phyloP scores from a whole-genome alignment of 495 filamentous ascomycete species.

The Symbiotaphrina buchneri region DNA sequence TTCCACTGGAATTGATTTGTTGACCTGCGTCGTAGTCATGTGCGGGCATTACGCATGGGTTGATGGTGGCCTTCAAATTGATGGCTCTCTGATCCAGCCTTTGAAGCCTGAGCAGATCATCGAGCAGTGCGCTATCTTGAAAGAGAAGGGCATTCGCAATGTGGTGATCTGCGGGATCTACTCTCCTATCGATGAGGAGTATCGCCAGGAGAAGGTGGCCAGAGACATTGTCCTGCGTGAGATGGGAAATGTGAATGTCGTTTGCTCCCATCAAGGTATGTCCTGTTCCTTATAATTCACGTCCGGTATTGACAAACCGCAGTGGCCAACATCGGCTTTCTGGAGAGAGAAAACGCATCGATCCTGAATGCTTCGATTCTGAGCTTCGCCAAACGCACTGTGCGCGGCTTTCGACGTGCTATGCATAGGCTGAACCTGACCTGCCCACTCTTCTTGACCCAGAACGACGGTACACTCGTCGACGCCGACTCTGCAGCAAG shows the following conservation, averaged over 20 bases:
- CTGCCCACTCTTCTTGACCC: no score
- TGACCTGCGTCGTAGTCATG: no score
- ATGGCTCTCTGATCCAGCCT: constrained; percentile 21
- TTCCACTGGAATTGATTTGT: no score
- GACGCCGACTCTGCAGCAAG: constrained; percentile 20
- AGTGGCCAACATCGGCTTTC: no score
- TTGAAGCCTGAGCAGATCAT: constrained; percentile 23
- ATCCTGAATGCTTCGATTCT: no score
- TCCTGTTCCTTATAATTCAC: no score
- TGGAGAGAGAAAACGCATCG: no score
- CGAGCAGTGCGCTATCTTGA: constrained; percentile 17
- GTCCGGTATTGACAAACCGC: no score
- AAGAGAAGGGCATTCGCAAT: constrained; percentile 18
- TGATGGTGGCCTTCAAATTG: constrained; percentile 25
- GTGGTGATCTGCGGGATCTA: constrained; percentile 36
- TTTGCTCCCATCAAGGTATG: constrained; percentile 28
- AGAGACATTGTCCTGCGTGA: constrained; percentile 18
- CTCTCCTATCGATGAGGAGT: constrained; percentile 26
- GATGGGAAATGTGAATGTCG: constrained; percentile 22
- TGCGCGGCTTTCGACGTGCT: no score
- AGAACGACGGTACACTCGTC: no score
- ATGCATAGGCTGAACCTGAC: no score
- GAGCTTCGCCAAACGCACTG: no score
- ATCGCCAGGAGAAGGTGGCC: constrained; percentile 24
- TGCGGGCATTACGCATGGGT: constrained; percentile 20